Evolutionary conservation across 2,329 filamentous ascomycete species (phyloP), one percentile per base, ranked within the genome.

Genomic region (Verticillium zaregamsianum): DNA sequence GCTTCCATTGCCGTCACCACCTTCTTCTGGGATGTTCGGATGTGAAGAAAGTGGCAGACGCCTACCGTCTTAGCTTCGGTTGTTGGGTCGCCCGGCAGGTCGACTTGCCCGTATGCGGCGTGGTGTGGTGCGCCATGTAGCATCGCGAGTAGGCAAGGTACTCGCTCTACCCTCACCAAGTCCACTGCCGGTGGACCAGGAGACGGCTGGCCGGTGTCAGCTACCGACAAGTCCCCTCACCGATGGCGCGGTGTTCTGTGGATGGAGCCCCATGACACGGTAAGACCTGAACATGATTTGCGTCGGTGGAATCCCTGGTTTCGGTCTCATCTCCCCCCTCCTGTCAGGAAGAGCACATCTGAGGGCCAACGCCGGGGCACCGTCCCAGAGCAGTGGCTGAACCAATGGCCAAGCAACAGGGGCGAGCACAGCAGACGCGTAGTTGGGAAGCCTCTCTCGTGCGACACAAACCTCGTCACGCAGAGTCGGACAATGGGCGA

Each of bases 401-500:
- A 4, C 45, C 45, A 49, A 9, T 49, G 45, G 45, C 20, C n/a
- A n/a, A 35, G 33, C 33, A n/a, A 49, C 23, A 12, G 23, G 8
- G 12, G 45, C 8, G 39, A n/a, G 39, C 15, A 45, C 7, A n/a
- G 15, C 39, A 45, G 39, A 20, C n/a, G 39, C n/a, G 39, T 7
- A 49, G 20, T 25, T 23, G 20, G 7, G 8, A 45, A n/a, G 39
- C n/a, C 9, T 45, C 17, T 45, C 39, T n/a, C 61, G 71, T 73
- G 66, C 68, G 66, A 74, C 72, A 63, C 66, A 69, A 68, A 68
- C 66, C 20, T 23, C 37, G 62, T 65, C 61, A 62, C 59, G 61
- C 64, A 67, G 59, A 57, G 65, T 69, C 66, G 65, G 67, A 62
- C 60, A 61, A 58, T 9, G 55, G 33, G 33, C 14, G 12, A 56